Evolutionary conservation across 2,329 filamentous ascomycete genomes (phyloP), one percentile per base, ranked within the genome.

Genomic region (Curvularia sp.): DNA sequence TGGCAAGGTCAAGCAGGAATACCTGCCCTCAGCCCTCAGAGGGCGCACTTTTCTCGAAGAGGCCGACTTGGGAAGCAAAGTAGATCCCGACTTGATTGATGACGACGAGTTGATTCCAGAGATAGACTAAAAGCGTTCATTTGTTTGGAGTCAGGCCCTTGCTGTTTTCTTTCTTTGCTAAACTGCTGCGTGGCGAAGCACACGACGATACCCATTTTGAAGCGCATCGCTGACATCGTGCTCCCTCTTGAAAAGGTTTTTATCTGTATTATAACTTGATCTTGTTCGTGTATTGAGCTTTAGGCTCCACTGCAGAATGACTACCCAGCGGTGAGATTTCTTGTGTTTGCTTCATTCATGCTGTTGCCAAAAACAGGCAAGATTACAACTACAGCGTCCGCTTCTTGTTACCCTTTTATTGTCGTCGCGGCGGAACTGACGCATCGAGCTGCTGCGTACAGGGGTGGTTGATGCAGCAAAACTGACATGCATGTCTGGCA

Each of bases 1-100:
- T 60, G 95, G 95, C 0, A 86, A 81, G 66, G 94, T 98, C 0
- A 85, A 82, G 63, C 95, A 99, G 79, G 90, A 93, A 24, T 99
- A 98, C 77, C 77, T 99, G n/a, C 95, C 95, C 0, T 89, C 92
- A 10, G 85, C 85, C 55, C 77, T 99, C 7, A 75, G 81, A 35
- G 92, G 89, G 0, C 83, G 90, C 48, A 81, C 71, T 20, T 98
- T 98, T 71, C 77, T 98, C 38, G 92, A 96, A 71, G 88, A 93
- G 4, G 80, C 83, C 42, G 90, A 98, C 77, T 75, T 99, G 57
- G 94, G 94, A 1, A 89, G 85, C 0, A 87, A 89, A 68, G 76
- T 94, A 22, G 95, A 99, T 78, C 66, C 69, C 5, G 73, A 76
- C 53, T 48, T 76, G 12, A 60, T 65, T 4, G 68, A 71, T 0